Evolutionary conservation across 2,329 filamentous ascomycete species (phyloP).

Genomic region (Cyphellophora attinorum): DNA sequence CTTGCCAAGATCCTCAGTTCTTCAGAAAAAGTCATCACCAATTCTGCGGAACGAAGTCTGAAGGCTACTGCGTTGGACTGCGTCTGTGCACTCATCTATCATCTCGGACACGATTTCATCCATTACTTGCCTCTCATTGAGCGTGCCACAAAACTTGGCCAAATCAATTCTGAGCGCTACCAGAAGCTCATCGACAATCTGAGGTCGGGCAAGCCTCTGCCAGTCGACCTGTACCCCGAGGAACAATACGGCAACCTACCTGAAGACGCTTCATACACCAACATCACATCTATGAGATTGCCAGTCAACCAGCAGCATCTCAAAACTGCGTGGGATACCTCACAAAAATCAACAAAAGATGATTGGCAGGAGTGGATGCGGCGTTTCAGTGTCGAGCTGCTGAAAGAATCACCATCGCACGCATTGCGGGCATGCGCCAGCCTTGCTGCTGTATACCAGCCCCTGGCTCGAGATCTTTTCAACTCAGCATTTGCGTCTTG

Average conservation of each 20-base stretch:
- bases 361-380: constrained; percentile 99
- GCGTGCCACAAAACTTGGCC: constrained; percentile 68
- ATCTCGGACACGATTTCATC: constrained; percentile 87
- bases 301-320: constrained; percentile 97
- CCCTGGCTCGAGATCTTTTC: constrained; percentile 86
- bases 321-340: constrained; percentile 94
- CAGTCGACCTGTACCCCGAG: constrained; percentile 84
- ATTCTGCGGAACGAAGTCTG: constrained; percentile 55
- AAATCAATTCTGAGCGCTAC: constrained; percentile 84
- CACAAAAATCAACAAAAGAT: constrained; percentile 91
- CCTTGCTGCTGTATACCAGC: constrained; percentile 81
- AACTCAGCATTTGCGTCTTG: constrained; percentile 98
- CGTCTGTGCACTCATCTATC: constrained; percentile 87
- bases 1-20: constrained; percentile 57
- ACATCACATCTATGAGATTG: constrained; percentile 63
- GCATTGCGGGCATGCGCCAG: constrained; percentile 87
- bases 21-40: constrained; percentile 45
- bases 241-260: constrained; percentile 66
- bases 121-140: constrained; percentile 92
- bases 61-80: constrained; percentile 83
- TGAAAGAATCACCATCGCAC: constrained; percentile 93
- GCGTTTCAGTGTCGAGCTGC: constrained; percentile 85
- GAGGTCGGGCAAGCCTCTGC: constrained; percentile 88
- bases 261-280: constrained; percentile 50
- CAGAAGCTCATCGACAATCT: constrained; percentile 85